These are phyloP conservation scores for Blastobotrys indianensis DNA, from an alignment of 1,139 yeast genomes.

Conservation along the genomic window DNA sequence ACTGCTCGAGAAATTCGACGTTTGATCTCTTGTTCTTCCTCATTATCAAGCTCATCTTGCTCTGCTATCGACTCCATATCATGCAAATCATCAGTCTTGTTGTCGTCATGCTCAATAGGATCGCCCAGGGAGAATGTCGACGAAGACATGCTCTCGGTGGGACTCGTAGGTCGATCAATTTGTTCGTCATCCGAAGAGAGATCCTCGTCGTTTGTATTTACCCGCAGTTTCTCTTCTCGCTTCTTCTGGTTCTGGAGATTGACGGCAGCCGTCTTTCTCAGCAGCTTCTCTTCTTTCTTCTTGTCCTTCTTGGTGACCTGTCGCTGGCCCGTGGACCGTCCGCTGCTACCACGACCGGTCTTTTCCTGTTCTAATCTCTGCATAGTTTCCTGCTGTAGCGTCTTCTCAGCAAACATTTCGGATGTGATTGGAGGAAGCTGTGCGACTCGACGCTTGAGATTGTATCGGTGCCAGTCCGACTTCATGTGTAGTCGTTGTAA, in stretches of 20 bases:
- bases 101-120: slow-evolving; percentile 29
- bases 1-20: slow-evolving; percentile 45
- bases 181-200: slow-evolving; percentile 11
- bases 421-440: slow-evolving; percentile 73
- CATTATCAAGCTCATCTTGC: slow-evolving; percentile 20
- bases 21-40: slow-evolving; percentile 32
- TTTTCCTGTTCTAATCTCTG: slow-evolving; percentile 39
- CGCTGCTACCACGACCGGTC: slow-evolving; percentile 36
- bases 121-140: slow-evolving; percentile 67
- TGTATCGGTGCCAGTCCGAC: slow-evolving; percentile 93
- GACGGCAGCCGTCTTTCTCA: slow-evolving; percentile 21
- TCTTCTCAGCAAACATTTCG: slow-evolving; percentile 75
- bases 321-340: slow-evolving; percentile 27
- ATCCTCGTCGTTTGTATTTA: slow-evolving; percentile 6
- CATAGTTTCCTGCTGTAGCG: slow-evolving; percentile 39
- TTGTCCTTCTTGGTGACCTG: slow-evolving; percentile 37
- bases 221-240: not conserved
- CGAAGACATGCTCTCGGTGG: slow-evolving; percentile 41
- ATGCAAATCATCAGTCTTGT: slow-evolving; percentile 11
- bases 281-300: slow-evolving; percentile 32
- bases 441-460: slow-evolving; percentile 87
- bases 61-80: slow-evolving; percentile 4
- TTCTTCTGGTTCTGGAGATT: slow-evolving; percentile 6
- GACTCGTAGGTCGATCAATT: slow-evolving; percentile 18
- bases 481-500: slow-evolving; percentile 90